These are phyloP conservation scores for Phoma sp. DNA, from an alignment of 2,329 filamentous ascomycete genomes.

Conservation along the genomic window DNA sequence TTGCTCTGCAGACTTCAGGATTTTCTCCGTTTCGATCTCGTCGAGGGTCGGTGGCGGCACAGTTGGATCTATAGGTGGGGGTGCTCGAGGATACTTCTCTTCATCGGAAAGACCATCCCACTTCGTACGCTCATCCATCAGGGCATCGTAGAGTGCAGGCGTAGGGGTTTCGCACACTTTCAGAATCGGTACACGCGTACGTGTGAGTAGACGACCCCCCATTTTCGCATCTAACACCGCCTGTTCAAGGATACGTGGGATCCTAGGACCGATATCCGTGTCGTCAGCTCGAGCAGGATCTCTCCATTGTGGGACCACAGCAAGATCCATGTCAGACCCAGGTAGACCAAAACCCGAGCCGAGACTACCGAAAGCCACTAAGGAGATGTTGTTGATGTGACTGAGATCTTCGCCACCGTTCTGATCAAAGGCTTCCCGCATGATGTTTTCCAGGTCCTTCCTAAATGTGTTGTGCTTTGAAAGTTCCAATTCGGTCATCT, in stretches of 20 bases:
- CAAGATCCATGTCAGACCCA: constrained; percentile 90
- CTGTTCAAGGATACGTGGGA: constrained; percentile 79
- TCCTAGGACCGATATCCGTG: constrained; percentile 60
- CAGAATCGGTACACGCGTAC: constrained; percentile 85
- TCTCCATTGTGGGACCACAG: constrained; percentile 69
- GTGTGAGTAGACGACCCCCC: constrained; percentile 78
- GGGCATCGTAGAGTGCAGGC: constrained; percentile 64
- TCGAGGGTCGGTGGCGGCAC: constrained; percentile 16
- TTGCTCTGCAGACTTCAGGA: neutral
- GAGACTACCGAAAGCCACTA: constrained; percentile 83
- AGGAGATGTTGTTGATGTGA: constrained; percentile 62
- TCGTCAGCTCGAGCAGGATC: constrained; percentile 27
- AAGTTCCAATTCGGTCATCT: constrained; percentile 70
- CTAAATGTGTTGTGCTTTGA: constrained; percentile 76
- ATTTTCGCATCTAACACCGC: constrained; percentile 74
- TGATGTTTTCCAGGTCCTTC: constrained; percentile 68
- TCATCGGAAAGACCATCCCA: constrained; percentile 69
- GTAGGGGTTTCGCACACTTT: constrained; percentile 81
- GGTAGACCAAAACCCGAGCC: constrained; percentile 86
- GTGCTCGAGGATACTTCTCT: constrained; percentile 49
- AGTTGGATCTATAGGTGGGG: constrained; percentile 21
- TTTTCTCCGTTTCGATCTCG: constrained; percentile 20
- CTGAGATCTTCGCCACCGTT: constrained; percentile 56
- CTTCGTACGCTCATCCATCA: constrained; percentile 70
- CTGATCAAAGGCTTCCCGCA: constrained; percentile 62